Base-by-base conservation (phyloP, 306 rosid genomes). In the Prunus fruticosa region DNA sequence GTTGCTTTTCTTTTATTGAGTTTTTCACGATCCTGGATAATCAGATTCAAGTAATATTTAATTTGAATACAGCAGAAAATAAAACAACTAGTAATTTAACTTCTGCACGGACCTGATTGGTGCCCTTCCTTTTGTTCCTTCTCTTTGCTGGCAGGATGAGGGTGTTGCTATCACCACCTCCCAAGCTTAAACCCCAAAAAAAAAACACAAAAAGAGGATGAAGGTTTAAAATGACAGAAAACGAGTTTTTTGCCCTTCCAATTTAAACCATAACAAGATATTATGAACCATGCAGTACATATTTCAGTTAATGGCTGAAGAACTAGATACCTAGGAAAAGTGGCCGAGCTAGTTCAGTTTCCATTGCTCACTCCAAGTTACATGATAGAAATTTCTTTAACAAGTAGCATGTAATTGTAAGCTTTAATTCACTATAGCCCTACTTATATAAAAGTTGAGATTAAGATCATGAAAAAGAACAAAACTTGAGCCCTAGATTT, bases 1-100 rank as follows among this genome's bases (percentile, higher is more conserved):
- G 86, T 87, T 80, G 82, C 67, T 76, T 85, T 83, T 56, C 77
- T 84, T 63, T 82, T 53, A 64, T 67, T 68, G 52, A 75, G 61
- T 67, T 64, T 82, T 54, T 82, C 80, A 34, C 30, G 38, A 68
- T 79, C 89, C 97, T 88, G 69, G 66, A 3, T 19, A 14, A 11
- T 25, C 20, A 68, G 11, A 64, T 41, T 10, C 18, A 16, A 25
- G 14, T 13, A 62, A 27, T 20, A 53, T 20, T 43, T 34, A 27
- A 57, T 13, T 47, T 53, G 30, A 50, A 27, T 43, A 16, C 19
- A 51, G 43, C 58, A 76, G 51, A 70, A 69, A 46, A 41, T 22
- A 61, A 49, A 41, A 28, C 12, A 45, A 11, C 11, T 20, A 25
- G 11, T 19, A 22, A 18, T 8, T 68, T 54, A 25, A 9, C 2